Conservation (phyloP, 2,329 filamentous ascomycete species). For the Onygenales sp. region DNA sequence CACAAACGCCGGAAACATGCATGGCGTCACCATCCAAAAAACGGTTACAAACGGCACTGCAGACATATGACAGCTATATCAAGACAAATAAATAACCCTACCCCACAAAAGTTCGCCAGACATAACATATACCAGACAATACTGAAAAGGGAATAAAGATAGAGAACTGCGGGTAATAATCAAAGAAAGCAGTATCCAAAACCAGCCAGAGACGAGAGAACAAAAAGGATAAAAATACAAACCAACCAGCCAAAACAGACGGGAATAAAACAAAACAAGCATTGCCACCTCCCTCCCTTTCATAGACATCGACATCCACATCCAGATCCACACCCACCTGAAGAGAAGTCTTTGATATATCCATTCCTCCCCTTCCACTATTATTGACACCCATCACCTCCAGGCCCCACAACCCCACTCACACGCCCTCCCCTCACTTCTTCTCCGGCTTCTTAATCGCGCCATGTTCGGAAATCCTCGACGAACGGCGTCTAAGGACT, state of each 20-base stretch:
- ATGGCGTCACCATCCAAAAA: background rate
- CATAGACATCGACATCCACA: too few species aligned
- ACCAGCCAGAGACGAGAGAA: too few species aligned
- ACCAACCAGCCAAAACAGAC: too few species aligned
- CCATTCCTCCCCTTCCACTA: background rate
- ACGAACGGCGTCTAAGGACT: background rate
- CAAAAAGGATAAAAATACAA: too few species aligned
- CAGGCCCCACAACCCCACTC: background rate
- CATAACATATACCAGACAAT: too few species aligned
- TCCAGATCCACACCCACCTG: too few species aligned
- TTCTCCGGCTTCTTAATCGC: conserved; percentile 2
- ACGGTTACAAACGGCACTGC: background rate
- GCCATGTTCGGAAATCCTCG: background rate
- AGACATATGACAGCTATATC: background rate
- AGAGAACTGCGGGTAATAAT: too few species aligned
- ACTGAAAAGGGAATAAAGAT: too few species aligned
- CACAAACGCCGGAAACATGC: background rate
- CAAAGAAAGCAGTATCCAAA: too few species aligned
- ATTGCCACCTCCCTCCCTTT: too few species aligned
- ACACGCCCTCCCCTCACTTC: background rate
- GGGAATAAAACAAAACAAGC: too few species aligned
- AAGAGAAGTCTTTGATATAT: too few species aligned
- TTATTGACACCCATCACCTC: background rate
- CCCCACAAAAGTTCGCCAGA: background rate
- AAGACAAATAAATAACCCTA: background rate